phyloP scores from a whole-genome alignment of 2,329 filamentous ascomycete genomes.

The Trichophyton mentagrophytes region DNA sequence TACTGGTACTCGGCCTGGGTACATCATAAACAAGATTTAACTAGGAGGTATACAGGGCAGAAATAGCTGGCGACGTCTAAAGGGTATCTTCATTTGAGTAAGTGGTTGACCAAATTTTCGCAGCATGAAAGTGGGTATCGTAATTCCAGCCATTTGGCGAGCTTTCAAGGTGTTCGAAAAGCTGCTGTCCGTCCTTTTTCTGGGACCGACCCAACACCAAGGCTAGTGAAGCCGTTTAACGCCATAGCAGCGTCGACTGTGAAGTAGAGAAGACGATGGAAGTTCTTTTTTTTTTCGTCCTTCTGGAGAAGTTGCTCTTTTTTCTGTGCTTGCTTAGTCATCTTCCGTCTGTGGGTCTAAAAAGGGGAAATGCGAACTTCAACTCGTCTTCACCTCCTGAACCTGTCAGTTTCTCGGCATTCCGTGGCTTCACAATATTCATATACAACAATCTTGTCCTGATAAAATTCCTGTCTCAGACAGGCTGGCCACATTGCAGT shows the following conservation, averaged over 20 bases:
- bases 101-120: no score
- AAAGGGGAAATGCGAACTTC: background rate
- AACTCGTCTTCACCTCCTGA: background rate
- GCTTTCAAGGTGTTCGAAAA: no score
- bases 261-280: background rate
- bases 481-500: background rate
- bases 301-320: background rate
- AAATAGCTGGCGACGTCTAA: no score
- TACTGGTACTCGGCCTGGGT: no score
- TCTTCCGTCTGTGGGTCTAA: background rate
- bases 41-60: no score
- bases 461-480: background rate
- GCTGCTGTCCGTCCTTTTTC: no score
- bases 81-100: no score
- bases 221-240: background rate
- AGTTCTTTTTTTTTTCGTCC: no score
- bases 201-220: no score
- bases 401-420: background rate
- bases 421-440: background rate
- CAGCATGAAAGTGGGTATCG: no score
- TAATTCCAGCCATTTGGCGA: no score
- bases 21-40: no score
- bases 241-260: background rate
- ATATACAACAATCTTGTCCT: background rate
- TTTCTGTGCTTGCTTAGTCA: background rate